Percentiles rank a stretch among this genome's conserved stretches.
Evolutionary conservation across 2,329 filamentous ascomycete genomes (phyloP).

Genomic region (Aspergillus cejpii): DNA sequence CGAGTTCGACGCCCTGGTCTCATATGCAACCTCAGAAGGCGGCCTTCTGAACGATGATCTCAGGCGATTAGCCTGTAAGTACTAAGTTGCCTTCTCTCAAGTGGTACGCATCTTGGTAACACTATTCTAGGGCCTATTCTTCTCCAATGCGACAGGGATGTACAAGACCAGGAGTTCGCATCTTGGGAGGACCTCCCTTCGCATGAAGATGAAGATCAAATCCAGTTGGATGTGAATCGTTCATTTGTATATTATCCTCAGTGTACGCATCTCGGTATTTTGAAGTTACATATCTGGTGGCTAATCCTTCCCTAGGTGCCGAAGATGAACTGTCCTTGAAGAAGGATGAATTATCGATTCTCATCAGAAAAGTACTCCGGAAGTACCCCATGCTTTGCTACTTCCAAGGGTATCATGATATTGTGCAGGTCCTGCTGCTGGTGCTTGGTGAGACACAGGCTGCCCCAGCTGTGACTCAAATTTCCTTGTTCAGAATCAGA

Average conservation of each 20-base stretch:
- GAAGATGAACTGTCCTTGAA: slow-evolving; percentile 61
- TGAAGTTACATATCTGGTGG: slow-evolving; percentile 15
- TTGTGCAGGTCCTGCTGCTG: slow-evolving; percentile 88
- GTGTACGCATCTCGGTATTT: slow-evolving; percentile 47
- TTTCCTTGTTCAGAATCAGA: slow-evolving; percentile 82
- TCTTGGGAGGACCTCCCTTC: slow-evolving; percentile 58
- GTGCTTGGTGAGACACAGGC: slow-evolving; percentile 63
- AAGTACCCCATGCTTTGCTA: slow-evolving; percentile 79
- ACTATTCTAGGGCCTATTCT: slow-evolving; percentile 43
- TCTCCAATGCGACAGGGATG: slow-evolving; percentile 35
- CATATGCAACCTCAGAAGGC: slow-evolving; percentile 56
- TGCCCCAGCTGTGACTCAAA: slow-evolving; percentile 61
- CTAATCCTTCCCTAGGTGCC: slow-evolving; percentile 48
- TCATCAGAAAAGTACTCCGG: slow-evolving; percentile 77
- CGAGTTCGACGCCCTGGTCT: slow-evolving; percentile 52
- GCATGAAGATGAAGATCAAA: slow-evolving; percentile 87
- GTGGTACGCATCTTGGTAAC: background rate
- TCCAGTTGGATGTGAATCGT: slow-evolving; percentile 83
- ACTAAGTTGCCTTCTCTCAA: background rate
- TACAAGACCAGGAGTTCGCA: slow-evolving; percentile 15
- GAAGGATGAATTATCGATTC: slow-evolving; percentile 67
- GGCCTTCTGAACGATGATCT: slow-evolving; percentile 62
- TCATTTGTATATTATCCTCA: slow-evolving; percentile 96
- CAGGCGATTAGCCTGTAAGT: slow-evolving; percentile 71
- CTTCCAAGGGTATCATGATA: slow-evolving; percentile 98